Base-by-base conservation (phyloP, 73 alveolate genomes). In the Paraurostyla sp. region DNA sequence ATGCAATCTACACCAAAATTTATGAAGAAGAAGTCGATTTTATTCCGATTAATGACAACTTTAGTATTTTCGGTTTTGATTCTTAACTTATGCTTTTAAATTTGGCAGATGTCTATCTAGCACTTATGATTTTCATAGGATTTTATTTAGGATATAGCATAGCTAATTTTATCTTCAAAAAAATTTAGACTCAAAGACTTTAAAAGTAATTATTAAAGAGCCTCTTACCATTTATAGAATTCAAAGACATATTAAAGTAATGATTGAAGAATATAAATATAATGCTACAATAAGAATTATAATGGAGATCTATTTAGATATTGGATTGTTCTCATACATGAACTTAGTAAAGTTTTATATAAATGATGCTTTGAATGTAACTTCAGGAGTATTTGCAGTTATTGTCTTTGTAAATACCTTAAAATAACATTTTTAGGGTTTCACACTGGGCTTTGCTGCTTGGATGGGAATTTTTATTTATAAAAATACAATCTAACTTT, bases 1-100 rank as follows among this genome's bases (percentile, higher is more conserved):
- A 50, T 27, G 32, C 71, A 2, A 73, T 73, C n/a, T 50, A 73
- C 30, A 18, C 41, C 32, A 30, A 33, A 25, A 45, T 73, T 7
- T 20, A 45, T 30, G 68, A 42, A n/a, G 40, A 45, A 3, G 87
- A 73, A 6, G 49, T 50, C 20, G 46, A 51, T 1, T 50, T 50
- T 27, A 73, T 48, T 6, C 87, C 87, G 6, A 48, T 73, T 11
- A 73, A 45, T 25, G 32, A 73, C 73, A 73, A 73, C 33, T 48
- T 73, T 45, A 50, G 87, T 50, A 23, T 73, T 2, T 73, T 16
- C 46, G 87, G 87, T 7, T 73, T 43, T 36, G 87, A 73, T 27
- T 48, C 87, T 11, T 48, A 45, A 27, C 68, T 73, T 6, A 43
- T n/a, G 20, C 9, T 48, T 33, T 15, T 73, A 23, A 73, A 73